These are phyloP conservation scores for Dictyophora rubrovolvata DNA, from an alignment of 768 basidiomycete species.

Conservation along the genomic window DNA sequence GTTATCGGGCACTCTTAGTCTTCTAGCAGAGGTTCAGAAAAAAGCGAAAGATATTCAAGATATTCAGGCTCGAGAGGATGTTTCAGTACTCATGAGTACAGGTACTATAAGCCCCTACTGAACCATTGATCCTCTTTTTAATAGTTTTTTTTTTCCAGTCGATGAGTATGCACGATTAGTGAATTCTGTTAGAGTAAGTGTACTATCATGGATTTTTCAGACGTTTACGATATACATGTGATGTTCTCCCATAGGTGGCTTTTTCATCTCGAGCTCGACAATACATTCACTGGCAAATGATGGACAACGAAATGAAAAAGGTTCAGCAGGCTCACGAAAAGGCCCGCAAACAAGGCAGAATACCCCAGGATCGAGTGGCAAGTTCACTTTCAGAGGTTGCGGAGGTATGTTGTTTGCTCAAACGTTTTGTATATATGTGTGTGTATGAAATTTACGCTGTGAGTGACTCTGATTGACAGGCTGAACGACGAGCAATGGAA, in stretches of 20 bases:
- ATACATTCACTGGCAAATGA: slow-evolving; percentile 70
- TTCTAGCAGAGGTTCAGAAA: slow-evolving; percentile 64
- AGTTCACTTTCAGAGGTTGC: slow-evolving; percentile 70
- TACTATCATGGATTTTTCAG: too few relatives aligned
- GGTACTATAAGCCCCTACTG: slow-evolving; percentile 26
- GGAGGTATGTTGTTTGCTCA: slow-evolving; percentile 42
- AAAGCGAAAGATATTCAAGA: slow-evolving; percentile 66
- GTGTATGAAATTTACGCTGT: too few relatives aligned
- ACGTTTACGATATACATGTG: neutral
- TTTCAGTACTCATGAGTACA: slow-evolving; percentile 70
- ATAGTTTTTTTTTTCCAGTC: slow-evolving; percentile 24
- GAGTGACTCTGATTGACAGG: too few relatives aligned
- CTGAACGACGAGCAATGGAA: slow-evolving; percentile 75
- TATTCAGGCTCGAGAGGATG: slow-evolving; percentile 72
- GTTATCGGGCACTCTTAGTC: slow-evolving; percentile 57
- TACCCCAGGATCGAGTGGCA: slow-evolving; percentile 58
- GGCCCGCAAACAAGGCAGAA: slow-evolving; percentile 64
- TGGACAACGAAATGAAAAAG: slow-evolving; percentile 65
- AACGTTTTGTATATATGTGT: too few relatives aligned
- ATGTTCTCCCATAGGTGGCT: slow-evolving; percentile 59
- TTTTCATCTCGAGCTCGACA: slow-evolving; percentile 81
- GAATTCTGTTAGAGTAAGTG: slow-evolving; percentile 69
- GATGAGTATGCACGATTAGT: slow-evolving; percentile 94
- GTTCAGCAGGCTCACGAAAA: slow-evolving; percentile 73
- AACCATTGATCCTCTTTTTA: neutral